Base-by-base conservation (phyloP, 768 basidiomycete species). In the Rhizopogon rudus region DNA sequence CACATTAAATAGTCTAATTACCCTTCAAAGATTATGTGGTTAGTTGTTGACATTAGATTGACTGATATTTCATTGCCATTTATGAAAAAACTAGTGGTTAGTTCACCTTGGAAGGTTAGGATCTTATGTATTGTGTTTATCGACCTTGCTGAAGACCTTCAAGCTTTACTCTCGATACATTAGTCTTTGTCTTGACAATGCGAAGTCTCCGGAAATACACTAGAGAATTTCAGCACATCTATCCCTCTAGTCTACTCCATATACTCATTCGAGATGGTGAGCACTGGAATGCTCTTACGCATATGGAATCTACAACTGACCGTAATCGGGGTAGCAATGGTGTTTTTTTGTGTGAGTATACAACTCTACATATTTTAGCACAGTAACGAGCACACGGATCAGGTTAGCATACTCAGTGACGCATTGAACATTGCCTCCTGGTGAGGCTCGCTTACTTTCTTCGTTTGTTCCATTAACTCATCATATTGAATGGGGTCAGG, bases 181-280 rank as follows among this genome's bases (percentile, higher is more conserved):
- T 42, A 10, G 10, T 58, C 10, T 42, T 67, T 13, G 42, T n/a
- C 0, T 1, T 56, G 16, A 39, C 63, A 7, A 48, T 6, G 3
- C 25, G 5, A 10, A 48, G 51, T 39, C 59, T 69, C 20, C 17
- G 20, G 33, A 53, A 33, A 9, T 22, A 44, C 14, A 29, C 20
- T 1, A 40, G 7, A 9, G 54, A 31, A 31, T 44, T 40, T 12
- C 17, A 4, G 22, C 8, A 5, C 1, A 3, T 46, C n/a, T 16
- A 14, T 13, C 48, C 56, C 3, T 66, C 59, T 14, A 33, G 33
- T 3, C 53, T 70, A 28, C 14, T 58, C 9, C 44, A 6, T 35
- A 46, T 60, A 40, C 66, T 67, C n/a, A 16, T 46, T n/a, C 59
- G 65, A 46, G 67, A 67, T 17, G 65, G 66, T 67, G 45, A 57